Evolutionary conservation across 2,329 filamentous ascomycete genomes (phyloP).

Genomic region (Cryoendolithus antarcticus): DNA sequence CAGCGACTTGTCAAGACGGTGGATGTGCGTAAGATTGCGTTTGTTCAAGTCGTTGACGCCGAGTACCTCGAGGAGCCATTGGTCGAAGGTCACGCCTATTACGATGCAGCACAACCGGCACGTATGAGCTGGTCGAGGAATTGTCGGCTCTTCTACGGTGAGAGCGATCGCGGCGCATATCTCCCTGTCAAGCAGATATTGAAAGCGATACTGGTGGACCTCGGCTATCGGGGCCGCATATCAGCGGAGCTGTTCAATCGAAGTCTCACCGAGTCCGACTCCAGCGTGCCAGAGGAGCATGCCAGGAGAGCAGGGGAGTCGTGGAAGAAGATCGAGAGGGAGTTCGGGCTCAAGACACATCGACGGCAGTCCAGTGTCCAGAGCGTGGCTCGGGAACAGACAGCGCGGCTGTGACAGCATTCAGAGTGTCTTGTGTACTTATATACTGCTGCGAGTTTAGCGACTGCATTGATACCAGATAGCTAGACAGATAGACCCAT

Average conservation of each 20-base stretch:
- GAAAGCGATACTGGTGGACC: constrained; percentile 47
- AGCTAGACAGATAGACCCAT: too few relatives aligned
- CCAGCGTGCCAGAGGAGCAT: constrained; percentile 42
- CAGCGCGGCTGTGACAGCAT: constrained; percentile 2
- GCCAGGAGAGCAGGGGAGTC: constrained; percentile 38
- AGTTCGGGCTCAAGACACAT: constrained; percentile 15
- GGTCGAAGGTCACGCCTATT: constrained; percentile 43
- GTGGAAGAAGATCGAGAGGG: constrained; percentile 38
- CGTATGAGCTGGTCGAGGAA: constrained; percentile 73
- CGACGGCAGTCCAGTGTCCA: constrained; percentile 2
- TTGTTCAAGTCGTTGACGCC: constrained; percentile 65
- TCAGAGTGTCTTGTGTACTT: too few relatives aligned
- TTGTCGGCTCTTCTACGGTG: constrained; percentile 56
- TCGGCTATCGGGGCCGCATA: constrained; percentile 58
- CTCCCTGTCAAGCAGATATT: constrained; percentile 53
- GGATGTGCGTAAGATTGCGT: constrained; percentile 56
- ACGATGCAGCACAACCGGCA: constrained; percentile 44
- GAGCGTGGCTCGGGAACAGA: constrained; percentile 2
- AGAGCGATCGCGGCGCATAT: constrained; percentile 51
- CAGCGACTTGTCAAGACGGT: constrained; percentile 41
- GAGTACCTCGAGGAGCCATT: constrained; percentile 50
- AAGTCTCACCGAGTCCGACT: constrained; percentile 41
- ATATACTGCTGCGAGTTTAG: too few relatives aligned
- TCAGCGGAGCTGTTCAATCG: constrained; percentile 60
- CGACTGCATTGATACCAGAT: too few relatives aligned